Base-by-base conservation (phyloP, 2,329 filamentous ascomycete genomes). In the Thielaviopsis ethacetica region DNA sequence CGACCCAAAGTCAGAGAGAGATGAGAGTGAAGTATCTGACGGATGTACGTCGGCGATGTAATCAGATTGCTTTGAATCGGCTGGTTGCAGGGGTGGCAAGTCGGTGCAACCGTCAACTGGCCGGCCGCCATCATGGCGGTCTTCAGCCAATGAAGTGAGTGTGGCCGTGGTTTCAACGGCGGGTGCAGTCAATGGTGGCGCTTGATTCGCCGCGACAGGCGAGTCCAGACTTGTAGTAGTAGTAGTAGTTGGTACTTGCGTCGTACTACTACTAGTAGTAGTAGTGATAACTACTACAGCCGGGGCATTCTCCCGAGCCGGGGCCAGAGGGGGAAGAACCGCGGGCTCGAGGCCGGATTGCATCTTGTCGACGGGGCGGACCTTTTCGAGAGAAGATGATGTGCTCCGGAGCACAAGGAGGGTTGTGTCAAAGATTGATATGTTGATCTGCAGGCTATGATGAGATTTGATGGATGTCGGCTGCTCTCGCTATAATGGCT, bases 11-110 rank as follows among this genome's bases (percentile, higher is more conserved):
- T 54, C 57, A 38, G 57, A 54, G 34, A 58, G 47, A 38, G 57
- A 58, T n/a, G 57, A 58, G 38, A 58, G 27, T 27, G 57, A 58
- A 49, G 57, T 58, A 21, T 58, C 57, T 54, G 57, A 58, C 17
- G 26, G 38, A 7, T 17, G 57, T 22, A n/a, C 15, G 19, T 47
- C 30, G 27, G 57, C 30, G 50, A 21, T 27, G 19, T n/a, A 13
- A 9, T 47, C 53, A 26, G 51, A 24, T 22, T 13, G 38, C 10
- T 22, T 10, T n/a, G 44, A 17, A 15, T 57, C 38, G 22, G 44
- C 17, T 22, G 57, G 47, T 21, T 47, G 51, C 22, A 58, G 34
- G 38, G 44, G n/a, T 54, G 51, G 51, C 7, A 54, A 17, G 38
- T 51, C 44, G n/a, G 44, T 19, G 27, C 55, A 58, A 49, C 44